Percentiles rank a stretch among this genome's conserved stretches.
phyloP scores from a whole-genome alignment of 345 rosid species.

The Brassica cretica region DNA sequence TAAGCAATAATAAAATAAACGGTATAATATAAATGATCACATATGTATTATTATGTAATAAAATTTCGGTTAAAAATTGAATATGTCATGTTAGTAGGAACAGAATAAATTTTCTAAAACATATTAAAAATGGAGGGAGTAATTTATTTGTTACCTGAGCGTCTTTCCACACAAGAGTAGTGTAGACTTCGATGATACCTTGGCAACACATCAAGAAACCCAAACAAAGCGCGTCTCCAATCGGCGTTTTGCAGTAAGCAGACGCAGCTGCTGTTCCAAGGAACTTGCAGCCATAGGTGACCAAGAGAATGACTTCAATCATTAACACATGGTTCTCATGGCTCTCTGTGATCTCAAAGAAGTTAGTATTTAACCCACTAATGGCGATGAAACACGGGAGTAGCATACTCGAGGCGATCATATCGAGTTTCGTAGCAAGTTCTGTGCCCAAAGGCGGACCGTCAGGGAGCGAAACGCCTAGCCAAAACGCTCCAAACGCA shows the following conservation, averaged over 20 bases:
- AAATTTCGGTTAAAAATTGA: background rate
- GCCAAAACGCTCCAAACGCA: constrained; percentile 43
- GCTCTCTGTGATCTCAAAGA: constrained; percentile 23
- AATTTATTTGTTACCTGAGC: constrained; percentile 22
- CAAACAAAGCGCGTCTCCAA: constrained; percentile 39
- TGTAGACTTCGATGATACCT: constrained; percentile 42
- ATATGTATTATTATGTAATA: too few species aligned
- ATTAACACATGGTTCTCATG: constrained; percentile 20
- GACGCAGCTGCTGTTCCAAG: constrained; percentile 38
- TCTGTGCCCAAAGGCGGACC: constrained; percentile 43
- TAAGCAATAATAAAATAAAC: background rate
- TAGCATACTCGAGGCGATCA: constrained; percentile 31
- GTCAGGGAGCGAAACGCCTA: constrained; percentile 41
- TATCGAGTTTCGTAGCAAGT: constrained; percentile 37
- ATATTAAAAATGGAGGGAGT: background rate
- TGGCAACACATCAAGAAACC: constrained; percentile 44
- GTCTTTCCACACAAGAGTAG: constrained; percentile 32
- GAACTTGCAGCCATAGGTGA: constrained; percentile 36
- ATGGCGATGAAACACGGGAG: constrained; percentile 42
- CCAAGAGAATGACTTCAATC: constrained; percentile 26
- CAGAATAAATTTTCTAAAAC: background rate
- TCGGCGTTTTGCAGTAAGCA: constrained; percentile 30
- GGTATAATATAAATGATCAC: too few species aligned
- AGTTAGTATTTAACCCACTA: constrained; percentile 39
- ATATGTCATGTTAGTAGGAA: background rate